Evolutionary conservation across 768 basidiomycete species (phyloP).

Genomic region (Cytidiella melzeri): DNA sequence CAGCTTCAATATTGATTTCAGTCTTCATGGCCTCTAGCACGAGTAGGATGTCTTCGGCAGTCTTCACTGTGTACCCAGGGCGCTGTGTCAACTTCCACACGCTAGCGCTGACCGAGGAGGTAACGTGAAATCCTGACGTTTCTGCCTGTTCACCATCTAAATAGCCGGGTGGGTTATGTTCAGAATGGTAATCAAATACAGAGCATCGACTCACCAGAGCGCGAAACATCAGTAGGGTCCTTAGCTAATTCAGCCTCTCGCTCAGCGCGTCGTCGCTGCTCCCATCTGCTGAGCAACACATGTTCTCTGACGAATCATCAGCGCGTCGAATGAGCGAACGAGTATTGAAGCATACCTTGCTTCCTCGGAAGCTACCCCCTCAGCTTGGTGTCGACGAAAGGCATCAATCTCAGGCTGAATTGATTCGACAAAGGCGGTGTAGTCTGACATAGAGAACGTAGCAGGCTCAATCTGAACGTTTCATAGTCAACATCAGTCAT

Average conservation of each 20-base stretch:
- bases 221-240: no score
- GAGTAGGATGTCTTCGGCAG: constrained; percentile 38
- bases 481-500: background rate
- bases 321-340: background rate
- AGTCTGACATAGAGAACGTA: constrained; percentile 47
- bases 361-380: constrained; percentile 34
- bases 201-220: no score
- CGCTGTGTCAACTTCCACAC: constrained; percentile 46
- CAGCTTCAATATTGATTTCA: constrained; percentile 44
- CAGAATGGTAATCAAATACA: no score
- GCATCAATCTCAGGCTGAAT: constrained; percentile 35
- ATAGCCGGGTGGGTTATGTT: no score
- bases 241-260: no score
- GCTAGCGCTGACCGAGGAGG: constrained; percentile 36
- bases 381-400: constrained; percentile 37
- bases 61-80: constrained; percentile 35
- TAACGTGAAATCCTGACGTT: constrained; percentile 5
- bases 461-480: constrained; percentile 47
- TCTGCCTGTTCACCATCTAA: no score
- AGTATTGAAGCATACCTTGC: constrained; percentile 26
- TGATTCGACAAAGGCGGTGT: constrained; percentile 35
- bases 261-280: constrained; percentile 21
- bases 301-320: constrained; percentile 30
- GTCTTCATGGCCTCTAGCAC: constrained; percentile 66
- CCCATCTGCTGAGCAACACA: constrained; percentile 39